These are phyloP conservation scores for Huntiella abstrusa DNA, from an alignment of 2,329 filamentous ascomycete species.

Conservation along the genomic window DNA sequence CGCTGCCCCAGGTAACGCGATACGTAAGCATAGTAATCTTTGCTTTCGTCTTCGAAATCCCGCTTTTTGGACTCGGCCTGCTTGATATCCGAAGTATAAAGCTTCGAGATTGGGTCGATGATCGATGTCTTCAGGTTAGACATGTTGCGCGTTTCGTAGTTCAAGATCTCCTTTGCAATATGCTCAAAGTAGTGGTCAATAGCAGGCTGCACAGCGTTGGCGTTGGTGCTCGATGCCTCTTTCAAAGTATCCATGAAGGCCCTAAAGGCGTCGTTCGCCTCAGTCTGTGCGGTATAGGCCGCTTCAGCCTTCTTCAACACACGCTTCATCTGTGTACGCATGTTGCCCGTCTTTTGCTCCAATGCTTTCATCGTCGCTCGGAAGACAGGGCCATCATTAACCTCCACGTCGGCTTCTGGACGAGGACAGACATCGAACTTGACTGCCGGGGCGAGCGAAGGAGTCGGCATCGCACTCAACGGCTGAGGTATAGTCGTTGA, in stretches of 20 bases:
- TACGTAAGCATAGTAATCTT: conserved; percentile 94
- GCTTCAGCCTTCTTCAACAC: conserved; percentile 88
- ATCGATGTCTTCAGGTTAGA: conserved; percentile 76
- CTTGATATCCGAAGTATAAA: conserved; percentile 94
- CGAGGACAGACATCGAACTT: conserved; percentile 84
- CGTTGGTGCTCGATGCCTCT: conserved; percentile 77
- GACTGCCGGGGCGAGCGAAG: conserved; percentile 24
- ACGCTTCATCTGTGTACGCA: conserved; percentile 89
- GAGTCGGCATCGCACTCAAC: conserved; percentile 1
- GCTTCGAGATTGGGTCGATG: conserved; percentile 77
- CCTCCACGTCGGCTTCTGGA: conserved; percentile 67
- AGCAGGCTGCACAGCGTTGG: conserved; percentile 90
- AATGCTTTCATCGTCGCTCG: conserved; percentile 90
- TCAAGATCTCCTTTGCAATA: conserved; percentile 75
- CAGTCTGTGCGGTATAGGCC: conserved; percentile 57
- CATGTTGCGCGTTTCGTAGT: conserved; percentile 73
- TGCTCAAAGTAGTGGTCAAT: conserved; percentile 97
- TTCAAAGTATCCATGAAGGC: conserved; percentile 71
- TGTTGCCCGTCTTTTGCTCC: conserved; percentile 89
- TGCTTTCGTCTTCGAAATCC: conserved; percentile 96
- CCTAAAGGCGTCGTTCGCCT: conserved; percentile 70
- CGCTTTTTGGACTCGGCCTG: conserved; percentile 92
- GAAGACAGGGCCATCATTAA: conserved; percentile 88
- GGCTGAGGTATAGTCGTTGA: conserved; percentile 14
- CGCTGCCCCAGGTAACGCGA: conserved; percentile 90